phyloP scores from a whole-genome alignment of 768 basidiomycete species.

The Panaeolus papilionaceus region DNA sequence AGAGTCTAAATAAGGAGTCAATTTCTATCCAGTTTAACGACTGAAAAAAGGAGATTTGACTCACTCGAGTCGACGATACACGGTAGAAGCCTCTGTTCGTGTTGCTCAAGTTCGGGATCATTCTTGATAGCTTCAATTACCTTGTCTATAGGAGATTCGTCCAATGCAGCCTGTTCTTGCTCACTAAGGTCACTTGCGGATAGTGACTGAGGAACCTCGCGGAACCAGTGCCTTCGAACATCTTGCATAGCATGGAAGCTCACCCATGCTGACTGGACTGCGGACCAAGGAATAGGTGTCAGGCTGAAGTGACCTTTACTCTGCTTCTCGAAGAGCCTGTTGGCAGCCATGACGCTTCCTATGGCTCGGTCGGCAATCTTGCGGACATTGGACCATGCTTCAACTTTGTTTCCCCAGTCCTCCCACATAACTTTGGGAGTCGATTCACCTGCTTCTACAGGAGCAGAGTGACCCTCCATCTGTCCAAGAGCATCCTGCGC shows the following conservation, averaged over 20 bases:
- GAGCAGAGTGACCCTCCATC: background rate
- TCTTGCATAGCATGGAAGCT: slow-evolving; percentile 55
- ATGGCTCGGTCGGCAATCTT: slow-evolving; percentile 80
- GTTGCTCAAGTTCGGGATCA: slow-evolving; percentile 76
- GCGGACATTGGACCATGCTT: slow-evolving; percentile 72
- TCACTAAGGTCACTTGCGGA: slow-evolving; percentile 37
- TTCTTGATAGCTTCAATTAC: slow-evolving; percentile 79
- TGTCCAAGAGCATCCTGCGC: slow-evolving; percentile 32
- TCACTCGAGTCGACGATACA: slow-evolving; percentile 87
- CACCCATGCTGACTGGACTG: slow-evolving; percentile 71
- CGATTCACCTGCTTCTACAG: slow-evolving; percentile 17
- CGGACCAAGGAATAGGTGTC: slow-evolving; percentile 70
- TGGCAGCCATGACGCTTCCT: slow-evolving; percentile 61
- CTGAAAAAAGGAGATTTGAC: slow-evolving; percentile 28
- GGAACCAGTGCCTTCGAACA: slow-evolving; percentile 66
- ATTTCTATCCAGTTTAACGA: slow-evolving; percentile 20
- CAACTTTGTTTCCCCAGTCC: slow-evolving; percentile 75
- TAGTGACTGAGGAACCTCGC: slow-evolving; percentile 39
- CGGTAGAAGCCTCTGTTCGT: slow-evolving; percentile 80
- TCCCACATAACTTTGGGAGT: slow-evolving; percentile 49
- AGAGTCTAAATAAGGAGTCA: slow-evolving; percentile 48
- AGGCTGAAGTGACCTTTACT: slow-evolving; percentile 56
- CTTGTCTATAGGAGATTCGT: slow-evolving; percentile 51
- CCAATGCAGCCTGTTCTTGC: slow-evolving; percentile 31
- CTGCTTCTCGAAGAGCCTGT: slow-evolving; percentile 24